Conservation (phyloP, 2,329 filamentous ascomycete species). For the Pezicula neosporulosa region DNA sequence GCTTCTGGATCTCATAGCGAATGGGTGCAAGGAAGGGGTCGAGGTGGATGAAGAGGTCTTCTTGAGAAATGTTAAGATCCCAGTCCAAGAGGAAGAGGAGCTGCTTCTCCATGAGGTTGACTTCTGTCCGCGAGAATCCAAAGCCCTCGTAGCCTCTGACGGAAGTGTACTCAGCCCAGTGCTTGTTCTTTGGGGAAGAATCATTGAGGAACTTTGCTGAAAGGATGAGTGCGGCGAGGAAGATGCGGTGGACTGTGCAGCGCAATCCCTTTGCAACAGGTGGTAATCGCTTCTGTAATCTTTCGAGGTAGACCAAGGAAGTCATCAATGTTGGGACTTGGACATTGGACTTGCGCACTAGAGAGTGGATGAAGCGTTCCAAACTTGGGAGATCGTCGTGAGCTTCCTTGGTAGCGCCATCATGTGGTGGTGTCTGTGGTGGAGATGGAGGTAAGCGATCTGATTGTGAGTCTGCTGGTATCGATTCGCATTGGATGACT, state of each 20-base stretch:
- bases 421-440: slow-evolving; percentile 49
- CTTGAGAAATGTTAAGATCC: slow-evolving; percentile 81
- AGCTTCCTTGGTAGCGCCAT: slow-evolving; percentile 6
- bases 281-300: slow-evolving; percentile 80
- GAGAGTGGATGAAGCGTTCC: slow-evolving; percentile 85
- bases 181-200: slow-evolving; percentile 99
- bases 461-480: slow-evolving; percentile 46
- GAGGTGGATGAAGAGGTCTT: slow-evolving; percentile 83
- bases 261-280: slow-evolving; percentile 94
- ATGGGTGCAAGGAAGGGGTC: slow-evolving; percentile 88
- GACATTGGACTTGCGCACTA: slow-evolving; percentile 91
- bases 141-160: slow-evolving; percentile 66
- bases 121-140: slow-evolving; percentile 90
- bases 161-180: slow-evolving; percentile 93
- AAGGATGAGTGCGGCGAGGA: slow-evolving; percentile 80
- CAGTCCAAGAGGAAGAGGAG: slow-evolving; percentile 91
- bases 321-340: slow-evolving; percentile 98
- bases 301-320: slow-evolving; percentile 86
- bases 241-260: slow-evolving; percentile 97
- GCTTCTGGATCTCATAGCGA: slow-evolving; percentile 48
- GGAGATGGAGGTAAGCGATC: slow-evolving; percentile 33
- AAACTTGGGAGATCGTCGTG: slow-evolving; percentile 63
- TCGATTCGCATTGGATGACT: slow-evolving; percentile 74
- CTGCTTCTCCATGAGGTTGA: slow-evolving; percentile 99
- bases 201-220: slow-evolving; percentile 98